Percentiles rank a stretch among this genome's conserved stretches.
phyloP scores from a whole-genome alignment of 768 basidiomycete species.

The Amanita jacksonii region DNA sequence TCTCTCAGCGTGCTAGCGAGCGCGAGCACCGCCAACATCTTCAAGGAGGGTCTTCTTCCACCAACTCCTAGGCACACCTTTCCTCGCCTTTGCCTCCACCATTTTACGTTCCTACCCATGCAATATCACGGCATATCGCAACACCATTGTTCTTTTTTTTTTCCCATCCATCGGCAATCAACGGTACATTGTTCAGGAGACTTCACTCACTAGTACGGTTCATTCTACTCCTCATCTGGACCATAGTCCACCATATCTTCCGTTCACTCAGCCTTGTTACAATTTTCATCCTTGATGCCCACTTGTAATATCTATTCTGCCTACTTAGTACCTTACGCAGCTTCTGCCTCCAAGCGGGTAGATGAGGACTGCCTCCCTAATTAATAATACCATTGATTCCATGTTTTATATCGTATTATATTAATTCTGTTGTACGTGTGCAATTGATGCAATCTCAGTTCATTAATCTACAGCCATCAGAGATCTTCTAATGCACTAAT shows the following conservation, averaged over 20 bases:
- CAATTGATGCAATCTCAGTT: constrained; percentile 3
- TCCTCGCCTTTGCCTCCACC: background rate
- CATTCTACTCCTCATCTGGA: background rate
- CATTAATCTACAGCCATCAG: background rate
- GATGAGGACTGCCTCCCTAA: constrained; percentile 1
- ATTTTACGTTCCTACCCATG: constrained; percentile 8
- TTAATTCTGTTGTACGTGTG: constrained; percentile 5
- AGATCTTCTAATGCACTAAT: background rate
- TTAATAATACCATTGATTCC: constrained; percentile 5
- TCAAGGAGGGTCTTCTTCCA: constrained; percentile 16
- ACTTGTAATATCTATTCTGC: constrained; percentile 3
- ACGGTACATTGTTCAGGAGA: background rate
- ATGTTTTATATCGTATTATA: constrained; percentile 6
- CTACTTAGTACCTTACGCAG: constrained; percentile 8
- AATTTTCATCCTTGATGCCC: background rate
- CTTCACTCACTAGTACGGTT: background rate
- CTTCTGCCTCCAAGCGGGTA: background rate
- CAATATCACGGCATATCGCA: constrained; percentile 6
- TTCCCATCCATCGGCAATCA: background rate
- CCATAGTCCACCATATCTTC: background rate
- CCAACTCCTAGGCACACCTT: constrained; percentile 17
- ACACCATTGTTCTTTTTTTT: background rate
- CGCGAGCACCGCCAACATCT: constrained; percentile 41
- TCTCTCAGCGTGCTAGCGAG: constrained; percentile 74
- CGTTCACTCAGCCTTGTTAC: background rate